Evolutionary conservation across 257 asterid species (phyloP), one percentile per base, ranked within the genome.

Genomic region (Avicennia marina): DNA sequence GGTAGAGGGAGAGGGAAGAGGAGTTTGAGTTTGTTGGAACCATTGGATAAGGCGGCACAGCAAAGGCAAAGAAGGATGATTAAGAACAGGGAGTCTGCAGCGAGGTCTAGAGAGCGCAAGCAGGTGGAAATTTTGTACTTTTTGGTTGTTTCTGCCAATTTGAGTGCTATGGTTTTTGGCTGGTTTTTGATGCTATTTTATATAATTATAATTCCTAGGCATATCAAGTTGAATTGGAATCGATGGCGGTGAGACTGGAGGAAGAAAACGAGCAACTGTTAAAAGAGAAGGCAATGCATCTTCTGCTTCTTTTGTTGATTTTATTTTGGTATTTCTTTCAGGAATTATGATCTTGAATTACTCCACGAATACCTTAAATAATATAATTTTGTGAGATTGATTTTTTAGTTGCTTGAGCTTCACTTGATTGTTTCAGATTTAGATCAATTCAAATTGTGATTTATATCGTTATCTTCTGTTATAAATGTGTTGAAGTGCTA

Each of bases 51-150:
- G 78, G 94, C 81, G 2, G 73, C 84, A 1, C 84, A 70, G 58
- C 87, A 80, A 39, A 62, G 81, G 76, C 81, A 88, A 40, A 75
- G 81, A 74, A 83, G 97, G 81, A 91, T 91, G 98, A 91, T 91
- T 52, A 91, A 91, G 87, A 91, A 88, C 62, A 78, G 98, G 73
- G 98, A 88, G 75, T 88, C 97, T 32, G 98, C 98, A 3, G 97
- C 98, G 0, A 82, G 98, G 75, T 91, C 98, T 17, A 81, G 98
- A 64, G 98, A 88, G 81, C 89, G 98, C 40, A 91, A 91, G 74
- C 97, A 88, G 98, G 98, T 87, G 44, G 68, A 47, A 19, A 21
- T 62, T 50, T 15, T 12, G 33, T 54, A 26, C 24, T 42, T 19
- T 39, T 8, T 15, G 54, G 11, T 26, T 16, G 13, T 49, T 56